Percentiles rank a stretch among this genome's conserved stretches.
Conservation (phyloP, 2,329 filamentous ascomycete genomes). For the Alternaria burnsii region DNA sequence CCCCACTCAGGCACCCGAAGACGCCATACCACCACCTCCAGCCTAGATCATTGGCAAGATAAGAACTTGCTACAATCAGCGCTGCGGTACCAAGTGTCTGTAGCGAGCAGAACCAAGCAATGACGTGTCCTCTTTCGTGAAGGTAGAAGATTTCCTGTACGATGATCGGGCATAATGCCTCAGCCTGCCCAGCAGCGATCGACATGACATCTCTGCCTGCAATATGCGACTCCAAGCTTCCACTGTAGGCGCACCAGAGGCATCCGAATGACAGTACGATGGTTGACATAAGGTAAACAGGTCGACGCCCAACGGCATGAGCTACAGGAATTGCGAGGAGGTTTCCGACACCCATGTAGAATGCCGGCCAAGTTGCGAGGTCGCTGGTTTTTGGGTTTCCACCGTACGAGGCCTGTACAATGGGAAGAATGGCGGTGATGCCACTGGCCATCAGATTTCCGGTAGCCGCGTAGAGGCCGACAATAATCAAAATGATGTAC, state of each 20-base stretch:
- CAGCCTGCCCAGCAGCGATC: constrained; percentile 22
- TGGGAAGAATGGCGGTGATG: constrained; percentile 19
- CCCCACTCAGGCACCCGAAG: constrained; percentile 15
- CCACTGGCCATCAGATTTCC: constrained; percentile 21
- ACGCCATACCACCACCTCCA: constrained; percentile 25
- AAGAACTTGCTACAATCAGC: constrained; percentile 19
- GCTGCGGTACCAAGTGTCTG: constrained; percentile 20
- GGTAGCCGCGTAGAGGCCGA: constrained; percentile 18
- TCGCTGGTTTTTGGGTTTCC: constrained; percentile 16
- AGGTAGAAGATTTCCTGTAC: constrained; percentile 21
- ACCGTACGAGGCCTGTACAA: constrained; percentile 11
- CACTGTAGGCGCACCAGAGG: constrained; percentile 2
- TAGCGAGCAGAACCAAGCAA: constrained; percentile 22
- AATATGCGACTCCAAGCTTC: constrained; percentile 17
- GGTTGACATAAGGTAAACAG: constrained; percentile 18
- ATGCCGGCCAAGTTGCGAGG: constrained; percentile 20
- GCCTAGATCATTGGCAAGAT: constrained; percentile 17
- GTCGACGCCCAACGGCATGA: constrained; percentile 18
- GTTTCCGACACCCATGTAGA: constrained; percentile 23
- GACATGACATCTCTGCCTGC: constrained; percentile 22
- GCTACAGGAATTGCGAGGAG: constrained; percentile 19
- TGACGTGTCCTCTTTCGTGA: constrained; percentile 18
- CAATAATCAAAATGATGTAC: constrained; percentile 18
- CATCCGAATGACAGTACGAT: constrained; percentile 17
- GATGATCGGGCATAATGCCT: constrained; percentile 19